phyloP scores from a whole-genome alignment of 441 rosid species.

The Brassica hybrid region DNA sequence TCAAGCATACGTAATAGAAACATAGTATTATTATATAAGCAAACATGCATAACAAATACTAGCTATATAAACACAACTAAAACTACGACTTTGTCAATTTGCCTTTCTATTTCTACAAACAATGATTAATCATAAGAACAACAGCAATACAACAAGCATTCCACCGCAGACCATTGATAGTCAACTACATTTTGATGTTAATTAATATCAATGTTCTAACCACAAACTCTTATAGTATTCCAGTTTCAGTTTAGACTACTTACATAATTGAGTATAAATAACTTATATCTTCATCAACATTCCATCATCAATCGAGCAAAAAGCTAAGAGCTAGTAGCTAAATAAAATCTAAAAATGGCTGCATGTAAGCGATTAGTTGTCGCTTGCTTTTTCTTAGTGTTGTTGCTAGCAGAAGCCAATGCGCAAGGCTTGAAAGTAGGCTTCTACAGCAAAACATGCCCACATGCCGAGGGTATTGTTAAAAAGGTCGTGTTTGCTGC shows the following conservation, averaged over 20 bases:
- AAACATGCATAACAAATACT: slow-evolving; percentile 10
- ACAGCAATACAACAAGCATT: slow-evolving; percentile 34
- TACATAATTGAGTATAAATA: slow-evolving; percentile 32
- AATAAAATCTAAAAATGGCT: slow-evolving; percentile 29
- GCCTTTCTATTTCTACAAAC: slow-evolving; percentile 16
- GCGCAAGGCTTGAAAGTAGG: slow-evolving; percentile 43
- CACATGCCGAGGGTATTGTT: slow-evolving; percentile 37
- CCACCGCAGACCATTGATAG: slow-evolving; percentile 32
- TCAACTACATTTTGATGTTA: slow-evolving; percentile 39
- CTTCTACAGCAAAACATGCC: slow-evolving; percentile 41
- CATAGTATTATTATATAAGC: slow-evolving; percentile 5
- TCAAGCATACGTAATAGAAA: slow-evolving; percentile 25
- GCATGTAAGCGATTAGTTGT: slow-evolving; percentile 26
- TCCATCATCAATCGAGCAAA: slow-evolving; percentile 36
- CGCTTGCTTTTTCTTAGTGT: slow-evolving; percentile 33
- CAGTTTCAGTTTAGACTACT: slow-evolving; percentile 2
- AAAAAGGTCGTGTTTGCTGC: slow-evolving; percentile 41
- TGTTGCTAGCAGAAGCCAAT: slow-evolving; percentile 37
- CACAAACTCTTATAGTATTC: slow-evolving; percentile 39
- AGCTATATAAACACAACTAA: not conserved
- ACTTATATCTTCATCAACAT: slow-evolving; percentile 34
- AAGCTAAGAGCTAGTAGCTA: not conserved
- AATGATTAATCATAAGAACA: slow-evolving; percentile 37
- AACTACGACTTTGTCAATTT: slow-evolving; percentile 17
- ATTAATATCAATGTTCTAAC: slow-evolving; percentile 39